Conservation (phyloP, 2,329 filamentous ascomycete genomes). For the Fusarium stilboides region DNA sequence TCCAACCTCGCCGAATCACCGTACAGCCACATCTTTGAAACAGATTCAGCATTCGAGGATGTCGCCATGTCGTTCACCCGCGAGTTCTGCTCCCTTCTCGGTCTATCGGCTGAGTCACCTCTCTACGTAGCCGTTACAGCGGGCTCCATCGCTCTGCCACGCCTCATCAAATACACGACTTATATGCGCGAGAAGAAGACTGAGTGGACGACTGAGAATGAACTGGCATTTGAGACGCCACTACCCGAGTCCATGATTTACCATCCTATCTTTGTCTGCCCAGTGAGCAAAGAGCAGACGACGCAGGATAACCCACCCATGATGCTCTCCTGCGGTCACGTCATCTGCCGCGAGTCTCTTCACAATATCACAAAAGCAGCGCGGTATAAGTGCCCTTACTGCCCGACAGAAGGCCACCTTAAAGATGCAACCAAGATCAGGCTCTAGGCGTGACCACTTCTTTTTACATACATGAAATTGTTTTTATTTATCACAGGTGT, state of each 20-base stretch:
- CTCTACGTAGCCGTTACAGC: conserved; percentile 94
- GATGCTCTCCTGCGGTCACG: conserved; percentile 97
- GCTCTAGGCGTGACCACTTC: conserved; percentile 60
- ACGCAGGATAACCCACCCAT: conserved; percentile 95
- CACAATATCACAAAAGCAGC: conserved; percentile 83
- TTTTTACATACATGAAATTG: neutral
- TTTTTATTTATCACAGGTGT: neutral
- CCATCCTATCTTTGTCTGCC: conserved; percentile 98
- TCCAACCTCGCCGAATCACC: conserved; percentile 83
- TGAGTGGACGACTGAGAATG: conserved; percentile 93
- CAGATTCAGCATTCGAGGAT: conserved; percentile 82
- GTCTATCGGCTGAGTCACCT: conserved; percentile 90
- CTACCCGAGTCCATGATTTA: conserved; percentile 77
- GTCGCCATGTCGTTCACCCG: conserved; percentile 89
- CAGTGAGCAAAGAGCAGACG: conserved; percentile 95
- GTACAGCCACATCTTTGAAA: conserved; percentile 84
- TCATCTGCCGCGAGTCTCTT: conserved; percentile 88
- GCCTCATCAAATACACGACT: conserved; percentile 87
- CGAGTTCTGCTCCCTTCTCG: conserved; percentile 94
- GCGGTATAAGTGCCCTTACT: conserved; percentile 96
- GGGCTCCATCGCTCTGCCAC: conserved; percentile 90
- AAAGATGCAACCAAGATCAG: conserved; percentile 83
- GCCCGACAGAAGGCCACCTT: conserved; percentile 84
- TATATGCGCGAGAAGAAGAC: conserved; percentile 92
- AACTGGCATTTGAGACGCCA: conserved; percentile 84